These are phyloP conservation scores for Dioscorea cayenensis DNA, from an alignment of 116 monocot species.

Conservation along the genomic window DNA sequence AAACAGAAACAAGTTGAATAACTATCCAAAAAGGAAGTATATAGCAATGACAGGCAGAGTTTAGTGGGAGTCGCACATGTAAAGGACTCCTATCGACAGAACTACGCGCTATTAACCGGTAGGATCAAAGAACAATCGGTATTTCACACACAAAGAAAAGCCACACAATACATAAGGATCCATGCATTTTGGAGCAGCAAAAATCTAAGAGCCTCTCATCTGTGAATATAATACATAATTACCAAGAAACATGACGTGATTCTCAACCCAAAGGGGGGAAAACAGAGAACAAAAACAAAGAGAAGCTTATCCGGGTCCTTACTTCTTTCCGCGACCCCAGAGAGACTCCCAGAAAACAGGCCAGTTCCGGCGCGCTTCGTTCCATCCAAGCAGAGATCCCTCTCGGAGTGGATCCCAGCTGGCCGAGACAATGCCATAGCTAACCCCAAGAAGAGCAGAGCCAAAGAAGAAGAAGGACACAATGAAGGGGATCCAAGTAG, in stretches of 20 bases:
- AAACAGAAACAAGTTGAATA: no score
- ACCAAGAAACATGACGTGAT: background rate
- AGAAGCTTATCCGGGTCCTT: background rate
- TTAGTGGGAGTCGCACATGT: no score
- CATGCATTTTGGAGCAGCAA: background rate
- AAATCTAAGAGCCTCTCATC: background rate
- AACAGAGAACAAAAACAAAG: background rate
- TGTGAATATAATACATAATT: background rate
- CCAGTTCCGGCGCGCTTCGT: slow-evolving; percentile 86
- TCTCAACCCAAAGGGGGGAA: background rate
- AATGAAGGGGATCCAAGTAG: slow-evolving; percentile 77
- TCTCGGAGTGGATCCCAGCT: slow-evolving; percentile 93
- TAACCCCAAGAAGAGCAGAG: slow-evolving; percentile 69
- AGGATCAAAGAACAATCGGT: background rate
- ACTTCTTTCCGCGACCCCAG: slow-evolving; percentile 16
- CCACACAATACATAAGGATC: background rate
- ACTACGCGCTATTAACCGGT: no score
- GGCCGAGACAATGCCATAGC: slow-evolving; percentile 91
- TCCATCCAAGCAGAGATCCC: slow-evolving; percentile 89
- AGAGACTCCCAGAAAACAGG: slow-evolving; percentile 91
- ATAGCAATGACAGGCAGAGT: no score
- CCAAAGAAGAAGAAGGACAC: slow-evolving; percentile 98
- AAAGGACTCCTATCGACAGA: no score
- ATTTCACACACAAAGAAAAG: background rate
- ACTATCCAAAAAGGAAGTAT: no score